Evolutionary conservation across 305 asterid species (phyloP).

Genomic region (Rubia occidens): DNA sequence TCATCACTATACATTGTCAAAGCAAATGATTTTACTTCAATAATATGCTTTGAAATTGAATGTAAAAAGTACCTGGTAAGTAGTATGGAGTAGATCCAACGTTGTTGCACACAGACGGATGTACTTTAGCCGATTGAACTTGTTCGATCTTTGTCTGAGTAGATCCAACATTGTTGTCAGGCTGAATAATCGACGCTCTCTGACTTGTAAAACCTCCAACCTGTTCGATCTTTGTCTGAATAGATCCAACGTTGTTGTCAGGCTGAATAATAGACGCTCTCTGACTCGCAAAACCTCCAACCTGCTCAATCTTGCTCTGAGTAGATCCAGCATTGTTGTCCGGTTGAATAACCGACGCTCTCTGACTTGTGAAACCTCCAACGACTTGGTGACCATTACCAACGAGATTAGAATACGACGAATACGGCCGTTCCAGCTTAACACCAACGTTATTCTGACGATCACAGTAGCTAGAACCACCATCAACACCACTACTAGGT

Average conservation of each 20-base stretch:
- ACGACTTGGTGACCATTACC: conserved; percentile 9
- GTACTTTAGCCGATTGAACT: not conserved
- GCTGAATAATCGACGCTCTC: not conserved
- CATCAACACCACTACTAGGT: not conserved
- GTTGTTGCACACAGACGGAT: not conserved
- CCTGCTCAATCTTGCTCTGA: not conserved
- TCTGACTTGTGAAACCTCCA: not conserved
- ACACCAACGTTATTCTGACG: not conserved
- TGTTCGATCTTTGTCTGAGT: not conserved
- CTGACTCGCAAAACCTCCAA: not conserved
- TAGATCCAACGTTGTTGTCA: not conserved
- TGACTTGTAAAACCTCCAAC: conserved; percentile 5
- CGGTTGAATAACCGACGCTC: not conserved
- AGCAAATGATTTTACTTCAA: no score
- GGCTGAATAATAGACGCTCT: not conserved
- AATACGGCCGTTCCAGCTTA: not conserved
- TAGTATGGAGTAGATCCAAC: not conserved
- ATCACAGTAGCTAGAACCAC: not conserved
- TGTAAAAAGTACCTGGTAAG: conserved; percentile 12
- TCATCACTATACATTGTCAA: no score
- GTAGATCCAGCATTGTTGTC: not conserved
- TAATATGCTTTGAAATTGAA: not conserved
- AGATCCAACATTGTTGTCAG: not conserved
- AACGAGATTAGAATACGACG: not conserved
- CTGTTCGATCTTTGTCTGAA: not conserved